Conservation (phyloP, 192 early-diverging fungal species). For the Funneliformis geosporum region DNA sequence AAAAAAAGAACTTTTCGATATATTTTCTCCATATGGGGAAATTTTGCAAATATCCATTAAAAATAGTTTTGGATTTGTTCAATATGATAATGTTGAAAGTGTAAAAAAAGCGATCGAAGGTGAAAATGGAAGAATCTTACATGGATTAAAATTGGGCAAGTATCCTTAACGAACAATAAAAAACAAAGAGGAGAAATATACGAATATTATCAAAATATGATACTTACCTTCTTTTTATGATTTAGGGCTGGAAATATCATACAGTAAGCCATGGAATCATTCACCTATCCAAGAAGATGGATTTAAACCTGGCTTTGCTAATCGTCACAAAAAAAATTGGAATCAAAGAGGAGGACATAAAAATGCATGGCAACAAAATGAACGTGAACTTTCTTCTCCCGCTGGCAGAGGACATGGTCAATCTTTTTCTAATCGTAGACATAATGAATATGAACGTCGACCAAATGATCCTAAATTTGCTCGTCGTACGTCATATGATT, state of each 20-base stretch:
- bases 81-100: slow-evolving; percentile 34
- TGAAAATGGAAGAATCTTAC: slow-evolving; percentile 34
- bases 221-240: not conserved
- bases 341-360: slow-evolving; percentile 27
- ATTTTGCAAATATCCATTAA: slow-evolving; percentile 35
- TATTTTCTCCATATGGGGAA: slow-evolving; percentile 32
- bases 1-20: slow-evolving; percentile 33
- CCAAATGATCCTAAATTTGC: slow-evolving; percentile 21
- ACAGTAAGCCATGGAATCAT: slow-evolving; percentile 34
- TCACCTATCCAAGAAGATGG: slow-evolving; percentile 2
- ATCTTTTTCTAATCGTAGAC: slow-evolving; percentile 15
- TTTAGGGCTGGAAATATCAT: slow-evolving; percentile 31
- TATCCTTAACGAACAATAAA: not conserved
- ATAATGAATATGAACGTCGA: slow-evolving; percentile 32
- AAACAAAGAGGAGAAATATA: not conserved
- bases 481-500: slow-evolving; percentile 33
- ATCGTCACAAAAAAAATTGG: slow-evolving; percentile 22
- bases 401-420: slow-evolving; percentile 4
- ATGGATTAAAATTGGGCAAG: slow-evolving; percentile 33
- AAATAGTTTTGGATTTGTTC: slow-evolving; percentile 36
- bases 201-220: not conserved
- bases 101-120: slow-evolving; percentile 22
- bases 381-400: slow-evolving; percentile 15
- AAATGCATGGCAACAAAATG: slow-evolving; percentile 19
- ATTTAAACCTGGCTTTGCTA: not conserved